phyloP scores from a whole-genome alignment of 495 filamentous ascomycete species.

The Symbiotaphrina buchneri region DNA sequence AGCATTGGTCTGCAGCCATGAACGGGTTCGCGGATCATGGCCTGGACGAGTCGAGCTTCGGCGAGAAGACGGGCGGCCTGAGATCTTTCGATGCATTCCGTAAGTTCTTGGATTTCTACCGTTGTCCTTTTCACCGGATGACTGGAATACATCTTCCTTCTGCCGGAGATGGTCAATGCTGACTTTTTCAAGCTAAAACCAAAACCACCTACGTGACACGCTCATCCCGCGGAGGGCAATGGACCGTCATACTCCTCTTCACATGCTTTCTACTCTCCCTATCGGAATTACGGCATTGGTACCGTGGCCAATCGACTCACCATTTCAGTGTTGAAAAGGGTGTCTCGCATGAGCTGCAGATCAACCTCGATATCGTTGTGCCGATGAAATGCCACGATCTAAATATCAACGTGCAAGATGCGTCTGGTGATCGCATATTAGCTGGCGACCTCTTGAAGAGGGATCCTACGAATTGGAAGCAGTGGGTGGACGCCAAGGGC shows the following conservation, averaged over 20 bases:
- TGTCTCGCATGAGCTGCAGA: conserved; percentile 65
- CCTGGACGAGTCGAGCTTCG: conserved; percentile 61
- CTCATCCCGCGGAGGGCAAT: conserved; percentile 69
- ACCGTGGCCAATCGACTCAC: conserved; percentile 58
- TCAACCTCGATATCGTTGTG: conserved; percentile 91
- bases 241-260: conserved; percentile 63
- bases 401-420: conserved; percentile 95
- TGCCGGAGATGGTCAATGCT: neutral
- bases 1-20: too few relatives aligned
- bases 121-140: too few relatives aligned
- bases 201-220: conserved; percentile 77
- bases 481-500: conserved; percentile 55
- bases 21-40: conserved; percentile 48
- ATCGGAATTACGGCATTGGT: conserved; percentile 63
- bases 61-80: conserved; percentile 41
- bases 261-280: conserved; percentile 50
- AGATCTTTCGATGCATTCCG: conserved; percentile 94
- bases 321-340: conserved; percentile 90
- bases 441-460: conserved; percentile 50
- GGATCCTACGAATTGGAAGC: conserved; percentile 57
- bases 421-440: conserved; percentile 72
- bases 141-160: too few relatives aligned
- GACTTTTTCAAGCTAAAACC: conserved; percentile 49
- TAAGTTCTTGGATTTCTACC: too few relatives aligned
- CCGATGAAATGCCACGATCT: conserved; percentile 73